Conservation (phyloP, 2,329 filamentous ascomycete species). For the Teratosphaeria epicoccoides region DNA sequence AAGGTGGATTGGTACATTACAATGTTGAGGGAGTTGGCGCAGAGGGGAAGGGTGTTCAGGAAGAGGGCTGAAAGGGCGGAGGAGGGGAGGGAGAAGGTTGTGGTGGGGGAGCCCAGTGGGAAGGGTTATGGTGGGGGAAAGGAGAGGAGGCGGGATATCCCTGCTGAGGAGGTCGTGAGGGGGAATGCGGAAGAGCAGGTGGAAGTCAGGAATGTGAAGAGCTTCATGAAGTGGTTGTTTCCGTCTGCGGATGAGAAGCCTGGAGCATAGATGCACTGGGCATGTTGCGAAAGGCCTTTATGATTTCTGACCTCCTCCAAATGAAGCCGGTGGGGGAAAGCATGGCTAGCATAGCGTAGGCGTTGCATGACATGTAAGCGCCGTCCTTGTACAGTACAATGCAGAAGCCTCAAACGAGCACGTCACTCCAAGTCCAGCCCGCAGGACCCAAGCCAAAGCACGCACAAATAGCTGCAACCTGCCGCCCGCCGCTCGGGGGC, state of each 20-base stretch:
- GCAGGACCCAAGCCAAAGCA: too few species aligned
- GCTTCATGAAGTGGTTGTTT: constrained; percentile 23
- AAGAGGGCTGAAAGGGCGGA: constrained; percentile 44
- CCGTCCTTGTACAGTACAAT: neutral
- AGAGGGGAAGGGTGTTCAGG: constrained; percentile 50
- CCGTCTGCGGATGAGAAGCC: neutral
- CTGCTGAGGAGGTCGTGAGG: neutral
- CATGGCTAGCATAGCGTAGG: neutral
- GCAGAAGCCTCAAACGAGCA: neutral
- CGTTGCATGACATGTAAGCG: neutral
- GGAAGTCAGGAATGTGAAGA: constrained; percentile 15
- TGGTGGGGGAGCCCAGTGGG: constrained; percentile 17
- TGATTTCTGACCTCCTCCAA: constrained; percentile 3
- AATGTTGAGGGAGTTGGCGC: constrained; percentile 38
- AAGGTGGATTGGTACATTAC: constrained; percentile 36
- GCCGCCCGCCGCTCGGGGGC: too few species aligned
- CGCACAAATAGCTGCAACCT: too few species aligned
- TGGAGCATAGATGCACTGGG: neutral
- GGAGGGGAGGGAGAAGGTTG: constrained; percentile 35
- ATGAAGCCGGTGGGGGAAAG: neutral
- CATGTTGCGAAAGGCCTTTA: neutral
- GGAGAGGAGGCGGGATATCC: neutral
- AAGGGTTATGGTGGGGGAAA: neutral
- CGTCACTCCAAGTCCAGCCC: too few species aligned
- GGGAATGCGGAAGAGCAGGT: constrained; percentile 2